These are phyloP conservation scores for Syzygium aromaticum DNA, from an alignment of 345 rosid genomes.

Conservation along the genomic window DNA sequence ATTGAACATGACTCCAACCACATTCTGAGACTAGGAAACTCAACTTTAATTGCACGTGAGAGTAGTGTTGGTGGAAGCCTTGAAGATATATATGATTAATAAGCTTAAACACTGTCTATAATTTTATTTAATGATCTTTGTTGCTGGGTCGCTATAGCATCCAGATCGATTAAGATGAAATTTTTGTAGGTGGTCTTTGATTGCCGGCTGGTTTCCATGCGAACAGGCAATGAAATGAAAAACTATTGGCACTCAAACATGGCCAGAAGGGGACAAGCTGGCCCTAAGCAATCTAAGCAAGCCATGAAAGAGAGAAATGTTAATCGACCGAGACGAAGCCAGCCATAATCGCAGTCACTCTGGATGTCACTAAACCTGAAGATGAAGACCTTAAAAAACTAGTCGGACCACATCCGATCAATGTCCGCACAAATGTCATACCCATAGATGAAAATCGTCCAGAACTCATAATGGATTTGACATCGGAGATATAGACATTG, in stretches of 20 bases:
- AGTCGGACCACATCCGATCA: no score
- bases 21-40: not conserved
- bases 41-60: not conserved
- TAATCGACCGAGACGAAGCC: not conserved
- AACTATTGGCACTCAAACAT: not conserved
- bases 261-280: not conserved
- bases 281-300: not conserved
- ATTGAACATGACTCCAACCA: not conserved
- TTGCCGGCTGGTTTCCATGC: not conserved
- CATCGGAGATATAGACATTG: no score
- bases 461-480: no score
- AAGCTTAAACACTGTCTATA: no score
- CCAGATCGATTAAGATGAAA: not conserved
- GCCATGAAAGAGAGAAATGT: not conserved
- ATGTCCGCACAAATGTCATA: no score
- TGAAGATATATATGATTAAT: not conserved
- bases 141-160: not conserved
- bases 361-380: no score
- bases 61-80: not conserved
- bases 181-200: not conserved
- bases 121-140: not conserved
- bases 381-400: no score
- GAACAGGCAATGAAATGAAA: not conserved
- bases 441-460: no score
- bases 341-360: not conserved